Conservation (phyloP, 257 asterid genomes). For the Ajuga chamaepitys region DNA sequence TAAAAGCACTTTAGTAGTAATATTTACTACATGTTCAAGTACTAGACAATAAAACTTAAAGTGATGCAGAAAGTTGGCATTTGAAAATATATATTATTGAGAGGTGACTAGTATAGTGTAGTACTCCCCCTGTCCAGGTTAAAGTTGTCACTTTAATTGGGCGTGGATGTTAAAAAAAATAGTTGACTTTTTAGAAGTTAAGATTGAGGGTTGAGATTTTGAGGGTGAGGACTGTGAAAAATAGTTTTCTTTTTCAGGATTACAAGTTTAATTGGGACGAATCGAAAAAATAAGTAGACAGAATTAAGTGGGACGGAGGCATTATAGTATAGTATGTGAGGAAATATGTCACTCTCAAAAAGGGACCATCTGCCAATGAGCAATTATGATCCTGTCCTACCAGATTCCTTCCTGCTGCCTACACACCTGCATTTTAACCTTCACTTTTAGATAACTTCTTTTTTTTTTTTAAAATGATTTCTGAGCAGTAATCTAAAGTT, state of each 20-base stretch:
- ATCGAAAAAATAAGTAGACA: too few species aligned
- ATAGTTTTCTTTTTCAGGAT: too few species aligned
- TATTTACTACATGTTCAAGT: neutral
- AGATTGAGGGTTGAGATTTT: too few species aligned
- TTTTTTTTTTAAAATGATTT: neutral
- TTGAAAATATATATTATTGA: constrained; percentile 3
- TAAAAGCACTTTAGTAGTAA: neutral
- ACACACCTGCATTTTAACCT: constrained; percentile 27
- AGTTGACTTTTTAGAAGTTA: too few species aligned
- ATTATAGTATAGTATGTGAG: too few species aligned
- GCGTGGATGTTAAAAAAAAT: too few species aligned
- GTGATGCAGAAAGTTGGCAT: constrained; percentile 10
- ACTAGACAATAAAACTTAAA: constrained; percentile 10
- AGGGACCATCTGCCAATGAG: constrained; percentile 31
- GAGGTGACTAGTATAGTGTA: constrained; percentile 12
- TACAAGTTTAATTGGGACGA: too few species aligned
- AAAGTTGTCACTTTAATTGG: too few species aligned
- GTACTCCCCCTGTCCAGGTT: too few species aligned
- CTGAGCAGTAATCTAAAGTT: constrained; percentile 23
- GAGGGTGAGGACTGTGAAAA: too few species aligned
- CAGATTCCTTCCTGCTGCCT: constrained; percentile 30
- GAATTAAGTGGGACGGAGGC: too few species aligned
- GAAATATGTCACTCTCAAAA: constrained; percentile 24
- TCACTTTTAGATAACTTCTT: constrained; percentile 21
- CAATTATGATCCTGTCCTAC: constrained; percentile 30